phyloP scores from a whole-genome alignment of 192 early-diverging fungal genomes.

The Coemansia sp. region DNA sequence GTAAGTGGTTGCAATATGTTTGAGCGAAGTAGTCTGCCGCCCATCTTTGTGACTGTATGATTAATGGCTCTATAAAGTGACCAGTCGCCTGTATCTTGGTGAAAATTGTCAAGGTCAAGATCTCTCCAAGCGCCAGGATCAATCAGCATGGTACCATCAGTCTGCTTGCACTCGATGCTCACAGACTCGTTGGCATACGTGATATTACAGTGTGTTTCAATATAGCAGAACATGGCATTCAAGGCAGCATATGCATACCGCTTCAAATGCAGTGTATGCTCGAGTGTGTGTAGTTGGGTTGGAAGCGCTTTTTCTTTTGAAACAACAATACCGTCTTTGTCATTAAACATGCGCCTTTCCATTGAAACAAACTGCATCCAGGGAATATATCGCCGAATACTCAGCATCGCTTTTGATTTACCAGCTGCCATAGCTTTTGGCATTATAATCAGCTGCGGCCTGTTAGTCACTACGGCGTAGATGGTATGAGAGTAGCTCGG shows the following conservation, averaged over 20 bases:
- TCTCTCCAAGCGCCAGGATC: constrained; percentile 48
- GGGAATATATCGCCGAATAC: constrained; percentile 43
- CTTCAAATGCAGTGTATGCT: constrained; percentile 26
- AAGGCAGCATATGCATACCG: constrained; percentile 47
- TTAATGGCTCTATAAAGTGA: constrained; percentile 28
- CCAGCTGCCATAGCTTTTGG: constrained; percentile 37
- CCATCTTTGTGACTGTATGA: constrained; percentile 37
- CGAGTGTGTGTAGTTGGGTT: constrained; percentile 15
- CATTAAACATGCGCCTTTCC: constrained; percentile 30
- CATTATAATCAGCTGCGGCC: constrained; percentile 38
- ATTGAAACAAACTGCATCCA: constrained; percentile 30
- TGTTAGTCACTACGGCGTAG: constrained; percentile 28
- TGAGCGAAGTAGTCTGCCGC: constrained; percentile 63
- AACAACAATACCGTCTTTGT: constrained; percentile 21
- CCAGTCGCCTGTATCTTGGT: neutral
- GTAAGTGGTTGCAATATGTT: constrained; percentile 76
- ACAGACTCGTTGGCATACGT: constrained; percentile 20
- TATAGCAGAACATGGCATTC: constrained; percentile 32
- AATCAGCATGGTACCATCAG: constrained; percentile 49
- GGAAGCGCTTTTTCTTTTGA: constrained; percentile 21
- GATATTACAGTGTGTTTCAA: constrained; percentile 14
- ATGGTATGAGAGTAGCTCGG: constrained; percentile 48
- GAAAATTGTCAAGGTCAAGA: constrained; percentile 14
- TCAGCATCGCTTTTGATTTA: constrained; percentile 45
- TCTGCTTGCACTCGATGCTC: constrained; percentile 31